Evolutionary conservation across 73 alveolate genomes (phyloP), one percentile per base, ranked within the genome.

Genomic region (Paramecium sonneborni): DNA sequence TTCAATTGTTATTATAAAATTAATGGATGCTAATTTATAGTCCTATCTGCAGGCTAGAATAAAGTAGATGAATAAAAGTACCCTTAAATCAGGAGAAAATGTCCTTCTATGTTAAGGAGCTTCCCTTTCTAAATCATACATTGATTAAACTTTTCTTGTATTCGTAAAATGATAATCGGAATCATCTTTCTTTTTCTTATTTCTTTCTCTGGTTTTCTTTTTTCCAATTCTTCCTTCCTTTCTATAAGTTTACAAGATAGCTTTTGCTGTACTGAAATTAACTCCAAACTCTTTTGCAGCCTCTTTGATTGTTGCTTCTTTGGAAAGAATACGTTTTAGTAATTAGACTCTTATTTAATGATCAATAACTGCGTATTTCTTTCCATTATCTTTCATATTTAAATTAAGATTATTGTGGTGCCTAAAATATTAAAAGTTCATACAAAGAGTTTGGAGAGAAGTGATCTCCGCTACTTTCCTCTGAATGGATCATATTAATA

Each of bases 211-310:
- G 3, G 86, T 86, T 86, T 86, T 86, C 93, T 86, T 86, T 62
- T 86, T 86, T 23, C 93, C 93, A 9, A 86, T 86, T 26, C 93
- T 72, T 5, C 93, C 93, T 38, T 86, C 93, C 72, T 86, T 86
- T 68, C 85, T 86, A 76, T 57, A 86, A 2, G 93, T 86, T 38
- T 86, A 34, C n/a, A 86, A 43, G 44, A 86, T 86, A 34, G 93
- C 93, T 20, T 86, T 86, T 15, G 93, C 84, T 20, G 93, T 86
- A 37, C 88, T 57, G 38, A 86, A 86, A 32, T 86, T 86, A 14
- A 86, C 30, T 30, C 93, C 93, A 14, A 86, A 86, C 56, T 86
- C 74, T 58, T 62, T 57, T 21, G 93, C 93, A 23, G 93, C 93
- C 37, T 86, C 93, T 26, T 86, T 86, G 4, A 86, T 86, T 32